These are phyloP conservation scores for Podaxis sp. DNA, from an alignment of 768 basidiomycete species.

Conservation along the genomic window DNA sequence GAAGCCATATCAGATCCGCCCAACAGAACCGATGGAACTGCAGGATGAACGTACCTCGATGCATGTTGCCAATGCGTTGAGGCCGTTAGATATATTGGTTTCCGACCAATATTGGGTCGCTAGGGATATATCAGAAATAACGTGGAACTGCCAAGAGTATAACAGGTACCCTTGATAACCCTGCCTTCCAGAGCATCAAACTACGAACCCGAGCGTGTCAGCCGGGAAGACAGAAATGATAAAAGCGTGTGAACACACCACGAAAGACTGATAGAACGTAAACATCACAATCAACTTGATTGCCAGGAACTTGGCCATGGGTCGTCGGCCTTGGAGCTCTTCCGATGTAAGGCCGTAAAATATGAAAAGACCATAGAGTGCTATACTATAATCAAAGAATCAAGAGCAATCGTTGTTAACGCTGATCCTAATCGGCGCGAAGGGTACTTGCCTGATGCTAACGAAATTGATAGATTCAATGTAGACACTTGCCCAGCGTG, in stretches of 20 bases:
- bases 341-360: constrained; percentile 82
- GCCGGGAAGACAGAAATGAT: neutral
- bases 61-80: constrained; percentile 77
- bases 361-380: constrained; percentile 79
- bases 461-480: constrained; percentile 71
- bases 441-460: constrained; percentile 62
- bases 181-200: constrained; percentile 61
- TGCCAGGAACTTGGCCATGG: constrained; percentile 78
- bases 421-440: neutral
- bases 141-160: neutral
- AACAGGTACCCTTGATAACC: constrained; percentile 59
- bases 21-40: neutral
- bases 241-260: constrained; percentile 37
- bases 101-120: constrained; percentile 81
- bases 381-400: constrained; percentile 44
- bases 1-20: constrained; percentile 7
- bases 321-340: constrained; percentile 72
- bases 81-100: constrained; percentile 79
- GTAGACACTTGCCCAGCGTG: constrained; percentile 64
- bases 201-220: constrained; percentile 26
- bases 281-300: constrained; percentile 89
- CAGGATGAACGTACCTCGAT: constrained; percentile 56
- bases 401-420: neutral
- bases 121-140: constrained; percentile 16
- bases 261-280: constrained; percentile 83